A percentile compares a stretch with the other conserved stretches of the same genome.
These are phyloP conservation scores for Pleurotus cornucopiae DNA, from an alignment of 768 basidiomycete species.

Conservation along the genomic window DNA sequence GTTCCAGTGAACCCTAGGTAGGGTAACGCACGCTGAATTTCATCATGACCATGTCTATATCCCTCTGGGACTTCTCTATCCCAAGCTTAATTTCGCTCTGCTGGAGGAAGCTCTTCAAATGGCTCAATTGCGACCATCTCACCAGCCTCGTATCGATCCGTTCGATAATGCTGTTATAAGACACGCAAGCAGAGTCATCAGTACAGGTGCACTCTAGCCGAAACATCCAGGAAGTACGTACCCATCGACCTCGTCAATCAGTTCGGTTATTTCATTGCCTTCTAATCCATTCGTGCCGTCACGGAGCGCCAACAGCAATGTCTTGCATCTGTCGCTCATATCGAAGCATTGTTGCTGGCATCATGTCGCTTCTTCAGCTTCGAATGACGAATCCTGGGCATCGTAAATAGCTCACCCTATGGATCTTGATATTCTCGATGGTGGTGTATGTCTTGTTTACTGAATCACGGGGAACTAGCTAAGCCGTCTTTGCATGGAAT, in stretches of 20 bases:
- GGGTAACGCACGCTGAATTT: slow-evolving; percentile 29
- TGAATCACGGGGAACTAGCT: slow-evolving; percentile 11
- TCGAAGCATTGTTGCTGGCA: slow-evolving; percentile 33
- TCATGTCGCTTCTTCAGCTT: background rate
- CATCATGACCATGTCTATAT: slow-evolving; percentile 31
- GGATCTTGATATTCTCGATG: slow-evolving; percentile 34
- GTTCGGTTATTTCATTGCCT: slow-evolving; percentile 21
- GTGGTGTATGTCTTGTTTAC: slow-evolving; percentile 23
- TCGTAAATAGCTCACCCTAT: slow-evolving; percentile 23
- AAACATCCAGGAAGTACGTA: slow-evolving; percentile 14
- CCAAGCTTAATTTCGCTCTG: slow-evolving; percentile 37
- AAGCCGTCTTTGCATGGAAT: background rate
- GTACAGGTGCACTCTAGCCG: background rate
- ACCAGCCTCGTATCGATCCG: slow-evolving; percentile 26
- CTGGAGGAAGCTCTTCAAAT: slow-evolving; percentile 30
- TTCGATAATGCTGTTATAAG: slow-evolving; percentile 20
- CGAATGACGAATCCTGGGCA: background rate
- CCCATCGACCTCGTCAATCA: slow-evolving; percentile 32
- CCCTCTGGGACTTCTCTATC: slow-evolving; percentile 30
- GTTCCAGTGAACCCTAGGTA: background rate
- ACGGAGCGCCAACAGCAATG: slow-evolving; percentile 26
- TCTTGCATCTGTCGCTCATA: slow-evolving; percentile 26
- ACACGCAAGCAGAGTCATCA: background rate
- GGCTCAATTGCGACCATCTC: slow-evolving; percentile 32
- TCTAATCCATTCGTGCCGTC: slow-evolving; percentile 28